Percentiles rank a stretch among this genome's conserved stretches.
These are phyloP conservation scores for Penicillium turbatum DNA, from an alignment of 495 filamentous ascomycete species.

Conservation along the genomic window DNA sequence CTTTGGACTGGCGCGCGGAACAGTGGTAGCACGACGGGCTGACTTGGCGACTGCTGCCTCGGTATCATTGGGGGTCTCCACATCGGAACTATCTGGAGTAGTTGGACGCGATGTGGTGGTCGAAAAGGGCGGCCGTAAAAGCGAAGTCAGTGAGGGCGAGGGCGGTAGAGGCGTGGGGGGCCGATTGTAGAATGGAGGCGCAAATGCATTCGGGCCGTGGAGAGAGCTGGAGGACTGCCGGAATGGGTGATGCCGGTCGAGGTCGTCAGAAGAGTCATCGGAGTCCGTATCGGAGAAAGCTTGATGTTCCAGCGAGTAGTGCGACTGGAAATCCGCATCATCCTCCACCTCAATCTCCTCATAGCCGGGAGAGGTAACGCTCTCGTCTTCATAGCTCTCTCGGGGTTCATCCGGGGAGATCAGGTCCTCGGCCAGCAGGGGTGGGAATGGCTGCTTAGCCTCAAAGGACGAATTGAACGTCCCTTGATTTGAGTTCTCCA, in stretches of 20 bases:
- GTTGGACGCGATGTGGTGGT: constrained; percentile 76
- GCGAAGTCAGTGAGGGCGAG: constrained; percentile 89
- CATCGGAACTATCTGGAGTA: constrained; percentile 86
- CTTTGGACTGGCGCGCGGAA: constrained; percentile 84
- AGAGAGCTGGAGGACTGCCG: constrained; percentile 42
- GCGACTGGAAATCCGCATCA: constrained; percentile 46
- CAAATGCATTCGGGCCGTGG: constrained; percentile 57
- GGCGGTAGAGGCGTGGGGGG: constrained; percentile 87
- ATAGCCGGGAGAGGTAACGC: constrained; percentile 28
- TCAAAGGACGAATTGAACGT: constrained; percentile 24
- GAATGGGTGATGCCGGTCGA: constrained; percentile 40
- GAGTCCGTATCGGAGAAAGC: constrained; percentile 42
- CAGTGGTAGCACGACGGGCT: constrained; percentile 60
- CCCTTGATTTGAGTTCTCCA: constrained; percentile 9
- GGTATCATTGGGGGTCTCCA: constrained; percentile 62
- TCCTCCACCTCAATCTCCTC: constrained; percentile 35
- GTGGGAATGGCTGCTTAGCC: constrained; percentile 40
- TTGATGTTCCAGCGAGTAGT: constrained; percentile 41
- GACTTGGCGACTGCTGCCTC: constrained; percentile 61
- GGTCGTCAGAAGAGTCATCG: constrained; percentile 32
- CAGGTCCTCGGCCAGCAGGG: constrained; percentile 31
- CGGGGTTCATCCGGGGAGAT: constrained; percentile 23
- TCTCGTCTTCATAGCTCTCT: constrained; percentile 30
- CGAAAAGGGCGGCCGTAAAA: constrained; percentile 73
- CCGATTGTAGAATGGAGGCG: constrained; percentile 83